phyloP scores from a whole-genome alignment of 306 rosid genomes.

The Sphenostylis stenocarpa region DNA sequence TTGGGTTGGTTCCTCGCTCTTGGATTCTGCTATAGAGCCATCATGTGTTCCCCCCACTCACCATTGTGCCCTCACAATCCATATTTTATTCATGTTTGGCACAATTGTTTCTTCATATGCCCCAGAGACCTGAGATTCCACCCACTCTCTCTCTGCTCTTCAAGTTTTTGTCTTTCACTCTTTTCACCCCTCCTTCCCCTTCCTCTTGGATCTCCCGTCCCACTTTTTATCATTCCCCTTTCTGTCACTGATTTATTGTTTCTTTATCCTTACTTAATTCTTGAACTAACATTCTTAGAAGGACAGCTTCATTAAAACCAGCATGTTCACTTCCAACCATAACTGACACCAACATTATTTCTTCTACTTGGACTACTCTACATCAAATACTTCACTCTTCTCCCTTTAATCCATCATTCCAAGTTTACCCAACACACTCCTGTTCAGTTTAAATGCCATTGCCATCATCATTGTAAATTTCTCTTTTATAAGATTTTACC shows the following conservation, averaged over 20 bases:
- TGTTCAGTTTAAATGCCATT: neutral
- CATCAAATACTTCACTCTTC: neutral
- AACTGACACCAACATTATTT: slow-evolving; percentile 38
- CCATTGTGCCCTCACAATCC: slow-evolving; percentile 1
- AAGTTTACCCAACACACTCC: neutral
- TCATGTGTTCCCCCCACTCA: slow-evolving; percentile 38
- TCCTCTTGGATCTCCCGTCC: slow-evolving; percentile 62
- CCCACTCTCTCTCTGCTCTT: slow-evolving; percentile 21
- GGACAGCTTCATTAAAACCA: slow-evolving; percentile 59
- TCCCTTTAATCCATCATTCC: neutral
- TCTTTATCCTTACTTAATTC: slow-evolving; percentile 29
- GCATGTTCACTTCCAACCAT: slow-evolving; percentile 53
- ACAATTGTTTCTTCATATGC: neutral
- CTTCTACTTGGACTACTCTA: slow-evolving; percentile 21
- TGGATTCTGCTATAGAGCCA: slow-evolving; percentile 33
- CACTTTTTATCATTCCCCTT: slow-evolving; percentile 40
- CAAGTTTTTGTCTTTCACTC: slow-evolving; percentile 42
- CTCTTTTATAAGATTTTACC: too few species aligned
- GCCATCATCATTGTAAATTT: neutral
- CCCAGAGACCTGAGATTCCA: neutral
- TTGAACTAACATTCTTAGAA: slow-evolving; percentile 44
- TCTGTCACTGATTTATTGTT: slow-evolving; percentile 46
- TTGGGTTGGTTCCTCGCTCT: neutral
- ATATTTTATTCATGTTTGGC: slow-evolving; percentile 12
- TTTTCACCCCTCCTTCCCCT: slow-evolving; percentile 31